These are phyloP conservation scores for Spathaspora sp. DNA, from an alignment of 1,139 yeast genomes.

Conservation along the genomic window DNA sequence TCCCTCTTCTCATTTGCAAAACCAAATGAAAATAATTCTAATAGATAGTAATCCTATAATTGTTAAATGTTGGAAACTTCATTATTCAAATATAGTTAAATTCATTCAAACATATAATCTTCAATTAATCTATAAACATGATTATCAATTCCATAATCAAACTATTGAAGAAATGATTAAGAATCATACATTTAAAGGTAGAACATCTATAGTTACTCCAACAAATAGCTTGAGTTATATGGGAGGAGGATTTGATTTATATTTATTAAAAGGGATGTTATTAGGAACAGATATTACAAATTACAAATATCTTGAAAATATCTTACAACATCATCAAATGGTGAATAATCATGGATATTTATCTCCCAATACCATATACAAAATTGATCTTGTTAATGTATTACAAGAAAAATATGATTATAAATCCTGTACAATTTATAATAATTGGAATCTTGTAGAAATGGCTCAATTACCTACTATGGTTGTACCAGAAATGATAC, in stretches of 20 bases:
- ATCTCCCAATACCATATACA: constrained; percentile 18
- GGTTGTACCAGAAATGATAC: constrained; percentile 17
- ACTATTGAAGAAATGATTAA: constrained; percentile 11
- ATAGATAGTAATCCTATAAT: constrained; percentile 14
- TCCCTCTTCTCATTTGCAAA: background rate
- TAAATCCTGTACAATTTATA: constrained; percentile 8
- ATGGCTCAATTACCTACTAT: constrained; percentile 16
- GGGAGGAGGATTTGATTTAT: constrained; percentile 30
- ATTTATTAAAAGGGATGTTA: constrained; percentile 18
- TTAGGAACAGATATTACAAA: constrained; percentile 8
- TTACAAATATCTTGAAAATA: constrained; percentile 16
- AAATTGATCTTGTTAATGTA: constrained; percentile 11
- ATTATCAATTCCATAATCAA: constrained; percentile 8
- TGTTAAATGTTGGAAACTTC: constrained; percentile 14
- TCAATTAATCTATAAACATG: constrained; percentile 2
- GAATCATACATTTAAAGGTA: constrained; percentile 6
- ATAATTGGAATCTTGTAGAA: constrained; percentile 13
- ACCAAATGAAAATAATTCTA: constrained; percentile 11
- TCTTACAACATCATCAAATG: constrained; percentile 17
- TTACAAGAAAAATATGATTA: constrained; percentile 8
- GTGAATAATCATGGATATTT: constrained; percentile 19
- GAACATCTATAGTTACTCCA: constrained; percentile 20
- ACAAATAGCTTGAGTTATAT: constrained; percentile 26
- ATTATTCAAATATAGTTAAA: constrained; percentile 8
- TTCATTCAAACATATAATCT: constrained; percentile 7